Evolutionary conservation across 345 rosid genomes (phyloP), one percentile per base, ranked within the genome.

Genomic region (Turritis glabra): DNA sequence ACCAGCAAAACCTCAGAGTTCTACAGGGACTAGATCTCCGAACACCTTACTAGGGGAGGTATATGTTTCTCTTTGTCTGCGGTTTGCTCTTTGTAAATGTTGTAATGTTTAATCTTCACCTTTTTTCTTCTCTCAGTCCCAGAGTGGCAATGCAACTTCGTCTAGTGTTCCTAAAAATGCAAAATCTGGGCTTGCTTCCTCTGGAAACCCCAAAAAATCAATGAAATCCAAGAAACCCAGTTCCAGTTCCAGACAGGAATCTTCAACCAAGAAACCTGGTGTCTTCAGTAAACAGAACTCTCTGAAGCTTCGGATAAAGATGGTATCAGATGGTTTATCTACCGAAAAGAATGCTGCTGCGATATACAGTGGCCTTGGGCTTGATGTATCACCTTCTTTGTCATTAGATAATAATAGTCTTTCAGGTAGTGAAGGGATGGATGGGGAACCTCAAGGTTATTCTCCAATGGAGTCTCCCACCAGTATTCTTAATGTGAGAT

Each of bases 351-450:
- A 85, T 84, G 92, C 87, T 77, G 97, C 84, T 59, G 97, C 84
- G 27, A 87, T 95, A 73, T 89, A 92, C 79, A 86, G 92, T 82
- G 97, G 93, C 56, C 96, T 92, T 57, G 99, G 99, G 59, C 99
- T 95, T 80, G 97, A 89, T 74, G 80, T 71, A 57, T 92, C 98
- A 8, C 99, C 98, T 57, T 87, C 96, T 54, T 84, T 93, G 60
- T 94, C 99, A 43, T 23, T 83, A 78, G 97, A 90, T 77, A 64
- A 87, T 40, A 88, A 85, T 40, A 89, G 96, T 77, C 91, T 85
- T 53, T 90, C 92, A 33, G 97, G 87, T 83, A 88, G 88, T 77
- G 94, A 90, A 40, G 93, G 83, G 77, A 81, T 86, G 81, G 82
- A 79, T 76, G 81, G 72, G 61, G 90, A 83, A 56, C 83, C 71